phyloP scores from a whole-genome alignment of 495 filamentous ascomycete species.

The Hapsidospora chrysogenum region DNA sequence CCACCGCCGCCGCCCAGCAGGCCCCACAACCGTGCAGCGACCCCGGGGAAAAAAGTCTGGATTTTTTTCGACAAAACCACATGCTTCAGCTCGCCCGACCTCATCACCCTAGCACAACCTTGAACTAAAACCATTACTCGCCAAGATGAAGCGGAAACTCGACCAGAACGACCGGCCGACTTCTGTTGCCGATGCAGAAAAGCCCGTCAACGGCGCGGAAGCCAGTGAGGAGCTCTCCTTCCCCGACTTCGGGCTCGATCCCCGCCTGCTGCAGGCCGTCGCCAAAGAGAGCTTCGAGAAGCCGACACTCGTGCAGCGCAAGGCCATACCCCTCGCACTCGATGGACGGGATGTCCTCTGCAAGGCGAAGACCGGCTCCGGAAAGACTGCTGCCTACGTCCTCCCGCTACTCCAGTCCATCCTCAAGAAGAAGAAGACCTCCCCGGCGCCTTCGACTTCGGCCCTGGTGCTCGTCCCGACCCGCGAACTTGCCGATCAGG shows the following conservation, averaged over 20 bases:
- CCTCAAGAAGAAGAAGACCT: conserved; percentile 49
- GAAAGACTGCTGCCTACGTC: conserved; percentile 96
- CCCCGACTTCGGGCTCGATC: conserved; percentile 52
- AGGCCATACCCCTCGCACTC: conserved; percentile 79
- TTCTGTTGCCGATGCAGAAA: conserved; percentile 6
- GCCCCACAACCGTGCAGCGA: too few species aligned
- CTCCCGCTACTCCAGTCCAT: conserved; percentile 72
- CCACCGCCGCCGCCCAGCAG: too few species aligned
- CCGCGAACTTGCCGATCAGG: conserved; percentile 82
- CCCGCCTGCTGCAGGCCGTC: conserved; percentile 71
- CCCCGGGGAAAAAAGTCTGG: too few species aligned
- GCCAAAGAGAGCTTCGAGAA: conserved; percentile 66
- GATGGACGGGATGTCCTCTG: conserved; percentile 83
- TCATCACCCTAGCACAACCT: too few species aligned
- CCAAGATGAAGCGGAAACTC: conserved; percentile 37
- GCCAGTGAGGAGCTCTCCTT: conserved; percentile 22
- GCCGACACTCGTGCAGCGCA: conserved; percentile 73
- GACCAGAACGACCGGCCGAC: conserved; percentile 30
- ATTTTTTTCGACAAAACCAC: too few species aligned
- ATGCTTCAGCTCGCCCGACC: too few species aligned
- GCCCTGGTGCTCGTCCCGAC: conserved; percentile 87
- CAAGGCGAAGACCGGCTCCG: conserved; percentile 81
- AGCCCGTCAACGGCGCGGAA: background rate
- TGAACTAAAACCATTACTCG: too few species aligned
- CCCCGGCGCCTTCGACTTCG: conserved; percentile 23